Evolutionary conservation across 1,284 basidiomycete species (phyloP), one percentile per base, ranked within the genome.

Genomic region (Microbotryum violaceum): DNA sequence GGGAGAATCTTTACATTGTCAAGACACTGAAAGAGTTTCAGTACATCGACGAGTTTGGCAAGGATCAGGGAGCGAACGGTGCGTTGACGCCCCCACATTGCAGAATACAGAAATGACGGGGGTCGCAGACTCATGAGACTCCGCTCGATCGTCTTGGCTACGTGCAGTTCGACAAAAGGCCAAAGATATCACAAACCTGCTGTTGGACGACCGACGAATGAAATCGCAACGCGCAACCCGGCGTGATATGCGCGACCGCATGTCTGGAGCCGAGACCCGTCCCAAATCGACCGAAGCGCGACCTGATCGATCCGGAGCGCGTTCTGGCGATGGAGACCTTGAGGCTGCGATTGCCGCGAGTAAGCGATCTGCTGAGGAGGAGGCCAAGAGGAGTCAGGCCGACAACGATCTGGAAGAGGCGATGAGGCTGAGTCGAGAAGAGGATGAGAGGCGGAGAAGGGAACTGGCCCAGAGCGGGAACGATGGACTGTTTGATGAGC

Each of bases 1-100:
- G 77, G 65, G 94, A 98, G 77, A 98, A 99, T 75, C 79, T 97
- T 66, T 98, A 98, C 78, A 84, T 98, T 73, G 86, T 99, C 83
- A 98, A 98, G 81, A 98, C 94, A 1, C 83, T 99, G 67, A 97
- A 97, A 76, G 96, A 99, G 77, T 99, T 99, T 78, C 93, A 97
- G 72, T 97, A 87, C 74, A 78, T 97, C 65, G 96, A 98, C 76
- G 96, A 98, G 73, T 85, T 88, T 59, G 89, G 88, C 63, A 96
- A 96, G 76, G 96, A 99, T 74, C 93, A 97, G 74, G 96, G 96
- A 52, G 91, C 91, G 52, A 98, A 98, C 76, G 94, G 73, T 72
- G 14, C 42, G 71, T 69, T 42, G 33, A 29, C 54, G 47, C n/a
- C 27, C 16, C 29, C 56, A 9, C 53, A 6, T 31, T 6, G 9